Base-by-base conservation (phyloP, 1,284 basidiomycete genomes). In the Schizophyllum amplum region DNA sequence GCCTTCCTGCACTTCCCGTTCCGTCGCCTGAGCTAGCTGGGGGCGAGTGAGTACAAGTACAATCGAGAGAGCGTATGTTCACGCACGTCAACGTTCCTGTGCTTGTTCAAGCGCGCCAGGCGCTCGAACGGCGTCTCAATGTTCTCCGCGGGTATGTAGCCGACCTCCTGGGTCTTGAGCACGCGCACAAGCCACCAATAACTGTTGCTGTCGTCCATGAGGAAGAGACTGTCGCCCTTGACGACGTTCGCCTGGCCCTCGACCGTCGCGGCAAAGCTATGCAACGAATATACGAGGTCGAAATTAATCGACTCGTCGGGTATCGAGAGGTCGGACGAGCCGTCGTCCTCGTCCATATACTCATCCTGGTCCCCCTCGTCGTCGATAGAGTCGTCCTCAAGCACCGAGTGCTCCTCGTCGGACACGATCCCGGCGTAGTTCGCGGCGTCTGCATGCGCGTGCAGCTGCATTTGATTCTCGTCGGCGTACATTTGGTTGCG, bases 141-240 rank as follows among this genome's bases (percentile, higher is more conserved):
- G 71, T 99, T 99, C 75, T 99, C 96, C 0, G 96, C 96, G 17
- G 96, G 96, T 55, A 99, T 99, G 71, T 99, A 99, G 1, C 96
- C 96, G n/a, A 99, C 93, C 67, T 98, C 95, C 71, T 98, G 94
- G 2, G 92, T 98, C 77, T 95, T 98, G 65, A 98, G 82, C 4
- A 97, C 94, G 55, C 93, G 84, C 17, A 98, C 94, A 53, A 97
- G 86, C 94, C 94, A 97, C 94, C 94, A 97, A 73, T 97, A 98
- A 70, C 90, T 93, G 72, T 98, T 97, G 60, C 87, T 92, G 69
- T 98, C 94, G 73, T 98, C 94, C 80, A 97, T 91, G 49, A 98
- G 76, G 66, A 93, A 87, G 42, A 98, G 80, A 61, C 90, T 92
- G 76, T 98, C 94, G 46, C 94, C 94, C 71, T 96, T 96, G 71